Evolutionary conservation across 768 basidiomycete genomes (phyloP).

Genomic region (Termitomyces sp.): DNA sequence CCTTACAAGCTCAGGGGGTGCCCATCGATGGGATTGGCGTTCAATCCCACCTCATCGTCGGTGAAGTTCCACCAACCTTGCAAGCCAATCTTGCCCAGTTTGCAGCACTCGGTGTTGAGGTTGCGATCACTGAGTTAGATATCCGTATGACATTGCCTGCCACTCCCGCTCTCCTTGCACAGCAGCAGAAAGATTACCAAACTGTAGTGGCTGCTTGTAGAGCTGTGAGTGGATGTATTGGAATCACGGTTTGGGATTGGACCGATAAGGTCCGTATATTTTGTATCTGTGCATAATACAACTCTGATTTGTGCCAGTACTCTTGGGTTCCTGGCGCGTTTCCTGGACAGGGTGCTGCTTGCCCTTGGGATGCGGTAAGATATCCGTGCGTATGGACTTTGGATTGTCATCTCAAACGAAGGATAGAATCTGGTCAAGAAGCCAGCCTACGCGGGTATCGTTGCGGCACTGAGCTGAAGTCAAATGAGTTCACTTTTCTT

Average conservation of each 20-base stretch:
- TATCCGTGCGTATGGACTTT: not conserved
- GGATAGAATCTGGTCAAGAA: slow-evolving; percentile 34
- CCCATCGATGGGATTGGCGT: slow-evolving; percentile 62
- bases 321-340: slow-evolving; percentile 35
- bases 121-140: slow-evolving; percentile 67
- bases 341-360: slow-evolving; percentile 31
- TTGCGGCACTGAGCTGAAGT: slow-evolving; percentile 19
- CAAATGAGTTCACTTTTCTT: too few species aligned
- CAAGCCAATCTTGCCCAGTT: slow-evolving; percentile 45
- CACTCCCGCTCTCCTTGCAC: slow-evolving; percentile 39
- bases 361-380: slow-evolving; percentile 32
- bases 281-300: not conserved
- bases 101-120: slow-evolving; percentile 56
- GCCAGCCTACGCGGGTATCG: slow-evolving; percentile 43
- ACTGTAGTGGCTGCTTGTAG: slow-evolving; percentile 52
- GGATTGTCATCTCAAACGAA: not conserved
- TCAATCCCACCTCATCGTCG: slow-evolving; percentile 57
- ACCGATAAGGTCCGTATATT: slow-evolving; percentile 18
- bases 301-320: slow-evolving; percentile 17
- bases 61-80: slow-evolving; percentile 43
- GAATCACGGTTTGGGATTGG: slow-evolving; percentile 42
- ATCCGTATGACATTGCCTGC: slow-evolving; percentile 54
- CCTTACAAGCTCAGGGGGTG: slow-evolving; percentile 38
- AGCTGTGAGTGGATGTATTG: slow-evolving; percentile 34
- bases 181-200: slow-evolving; percentile 56